These are phyloP conservation scores for Dactylonectria macrodidyma DNA, from an alignment of 2,329 filamentous ascomycete genomes.

Conservation along the genomic window DNA sequence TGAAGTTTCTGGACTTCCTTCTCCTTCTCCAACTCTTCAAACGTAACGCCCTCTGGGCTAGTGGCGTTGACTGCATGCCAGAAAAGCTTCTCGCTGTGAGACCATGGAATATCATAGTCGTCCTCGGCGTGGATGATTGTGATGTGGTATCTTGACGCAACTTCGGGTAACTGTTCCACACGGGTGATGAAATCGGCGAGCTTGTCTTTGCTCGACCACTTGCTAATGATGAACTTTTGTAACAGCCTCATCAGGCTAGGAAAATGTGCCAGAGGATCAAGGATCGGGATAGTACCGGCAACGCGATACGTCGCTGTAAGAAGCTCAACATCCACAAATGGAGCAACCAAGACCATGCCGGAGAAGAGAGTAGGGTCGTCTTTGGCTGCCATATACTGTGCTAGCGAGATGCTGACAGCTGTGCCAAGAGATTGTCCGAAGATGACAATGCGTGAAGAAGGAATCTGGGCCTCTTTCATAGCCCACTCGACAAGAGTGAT, in stretches of 20 bases:
- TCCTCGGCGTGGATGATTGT: conserved; percentile 62
- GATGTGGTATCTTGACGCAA: conserved; percentile 51
- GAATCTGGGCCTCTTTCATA: conserved; percentile 64
- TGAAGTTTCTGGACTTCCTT: conserved; percentile 42
- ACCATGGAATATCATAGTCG: conserved; percentile 61
- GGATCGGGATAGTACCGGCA: conserved; percentile 63
- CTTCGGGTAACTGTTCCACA: conserved; percentile 23
- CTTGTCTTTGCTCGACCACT: conserved; percentile 61
- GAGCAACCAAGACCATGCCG: conserved; percentile 64
- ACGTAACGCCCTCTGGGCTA: conserved; percentile 57
- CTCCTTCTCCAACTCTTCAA: conserved; percentile 18
- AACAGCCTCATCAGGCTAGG: conserved; percentile 50
- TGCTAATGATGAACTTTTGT: conserved; percentile 58
- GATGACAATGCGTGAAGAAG: conserved; percentile 69
- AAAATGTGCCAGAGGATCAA: conserved; percentile 58
- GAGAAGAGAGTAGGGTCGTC: conserved; percentile 53
- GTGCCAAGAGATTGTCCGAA: conserved; percentile 74
- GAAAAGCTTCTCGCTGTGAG: conserved; percentile 61
- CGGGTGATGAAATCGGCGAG: conserved; percentile 53
- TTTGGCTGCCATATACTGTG: conserved; percentile 47
- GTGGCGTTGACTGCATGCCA: conserved; percentile 59
- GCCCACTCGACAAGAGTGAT: conserved; percentile 68
- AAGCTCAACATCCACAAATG: conserved; percentile 64
- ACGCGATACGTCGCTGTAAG: conserved; percentile 66
- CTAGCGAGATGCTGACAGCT: conserved; percentile 49